Evolutionary conservation across 1,284 basidiomycete species (phyloP).

Genomic region (Serendipita sp.): DNA sequence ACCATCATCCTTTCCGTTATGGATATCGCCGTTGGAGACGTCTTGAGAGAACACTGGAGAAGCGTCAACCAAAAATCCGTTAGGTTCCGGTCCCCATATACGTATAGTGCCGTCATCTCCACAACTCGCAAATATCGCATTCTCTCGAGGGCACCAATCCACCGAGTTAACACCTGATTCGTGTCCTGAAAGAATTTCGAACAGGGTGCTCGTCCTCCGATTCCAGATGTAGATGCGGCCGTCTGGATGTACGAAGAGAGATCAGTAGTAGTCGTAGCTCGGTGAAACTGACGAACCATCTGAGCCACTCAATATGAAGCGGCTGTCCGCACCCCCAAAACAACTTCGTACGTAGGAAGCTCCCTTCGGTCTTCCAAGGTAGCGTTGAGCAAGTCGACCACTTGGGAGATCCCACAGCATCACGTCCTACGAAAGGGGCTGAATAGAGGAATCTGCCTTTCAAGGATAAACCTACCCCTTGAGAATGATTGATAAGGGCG

Average conservation of each 20-base stretch:
- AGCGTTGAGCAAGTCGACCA: slow-evolving; percentile 59
- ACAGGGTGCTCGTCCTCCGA: slow-evolving; percentile 63
- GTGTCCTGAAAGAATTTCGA: slow-evolving; percentile 79
- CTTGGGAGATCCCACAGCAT: slow-evolving; percentile 72
- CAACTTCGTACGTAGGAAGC: slow-evolving; percentile 80
- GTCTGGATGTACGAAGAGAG: slow-evolving; percentile 34
- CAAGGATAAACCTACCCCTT: slow-evolving; percentile 45
- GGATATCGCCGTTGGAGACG: background rate
- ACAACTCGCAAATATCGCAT: slow-evolving; percentile 85
- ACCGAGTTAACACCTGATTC: slow-evolving; percentile 82
- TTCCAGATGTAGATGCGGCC: slow-evolving; percentile 93
- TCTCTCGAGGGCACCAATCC: slow-evolving; percentile 84
- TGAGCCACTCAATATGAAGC: slow-evolving; percentile 85
- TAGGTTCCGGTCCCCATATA: slow-evolving; percentile 48
- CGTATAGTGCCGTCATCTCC: slow-evolving; percentile 77
- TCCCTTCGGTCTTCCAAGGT: slow-evolving; percentile 68
- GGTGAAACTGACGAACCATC: slow-evolving; percentile 52
- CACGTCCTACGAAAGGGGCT: slow-evolving; percentile 49
- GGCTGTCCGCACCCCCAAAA: slow-evolving; percentile 84
- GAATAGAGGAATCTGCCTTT: background rate
- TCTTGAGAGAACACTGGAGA: background rate
- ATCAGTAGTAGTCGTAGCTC: background rate
- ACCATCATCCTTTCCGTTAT: background rate
- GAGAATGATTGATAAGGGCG: slow-evolving; percentile 75
- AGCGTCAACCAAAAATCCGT: background rate